Evolutionary conservation across 495 filamentous ascomycete genomes (phyloP), one percentile per base, ranked within the genome.

Genomic region (Podospora australis): DNA sequence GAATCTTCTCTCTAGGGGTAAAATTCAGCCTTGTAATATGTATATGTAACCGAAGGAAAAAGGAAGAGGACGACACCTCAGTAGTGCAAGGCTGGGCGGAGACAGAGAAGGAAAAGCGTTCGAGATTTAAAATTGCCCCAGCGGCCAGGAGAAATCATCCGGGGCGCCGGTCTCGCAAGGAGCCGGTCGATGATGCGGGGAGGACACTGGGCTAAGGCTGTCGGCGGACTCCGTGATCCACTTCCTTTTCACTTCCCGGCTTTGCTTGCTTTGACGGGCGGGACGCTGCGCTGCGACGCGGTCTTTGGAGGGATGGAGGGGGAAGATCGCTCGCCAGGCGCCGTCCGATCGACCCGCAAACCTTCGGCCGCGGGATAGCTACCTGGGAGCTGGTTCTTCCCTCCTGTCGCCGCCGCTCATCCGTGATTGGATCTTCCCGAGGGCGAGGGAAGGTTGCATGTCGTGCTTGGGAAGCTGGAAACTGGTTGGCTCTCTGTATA

Each of bases 171-270:
- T 41, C 20, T 30, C 43, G 28, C 17, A 25, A 34, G 13, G 28
- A 29, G 38, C 26, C 42, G 19, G 44, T 29, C 38, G 45, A 40
- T 25, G n/a, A 6, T 35, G 28, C 29, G 16, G 34, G 23, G 11
- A 26, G 49, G 39, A 14, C 41, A 39, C 20, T 11, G 24, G 17
- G 39, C 39, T 28, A 6, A 52, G 63, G 63, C 54, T 17, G 50
- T 63, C 60, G 63, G 63, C 63, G 63, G 60, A 46, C 57, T 66
- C 63, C 63, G 63, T 53, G 21, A 21, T 55, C 59, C 52, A 54
- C 55, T 38, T 48, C 23, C n/a, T n/a, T 20, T 5, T 16, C 29
- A n/a, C 19, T n/a, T 19, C 45, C 41, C 49, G 36, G 41, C 24
- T 53, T 21, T n/a, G n/a, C 29, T 25, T 42, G 49, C 22, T 49